A percentile compares a stretch with the other conserved stretches of the same genome.
These are phyloP conservation scores for Limtongozyma cylindracea DNA, from an alignment of 805 yeast genomes.

Conservation along the genomic window DNA sequence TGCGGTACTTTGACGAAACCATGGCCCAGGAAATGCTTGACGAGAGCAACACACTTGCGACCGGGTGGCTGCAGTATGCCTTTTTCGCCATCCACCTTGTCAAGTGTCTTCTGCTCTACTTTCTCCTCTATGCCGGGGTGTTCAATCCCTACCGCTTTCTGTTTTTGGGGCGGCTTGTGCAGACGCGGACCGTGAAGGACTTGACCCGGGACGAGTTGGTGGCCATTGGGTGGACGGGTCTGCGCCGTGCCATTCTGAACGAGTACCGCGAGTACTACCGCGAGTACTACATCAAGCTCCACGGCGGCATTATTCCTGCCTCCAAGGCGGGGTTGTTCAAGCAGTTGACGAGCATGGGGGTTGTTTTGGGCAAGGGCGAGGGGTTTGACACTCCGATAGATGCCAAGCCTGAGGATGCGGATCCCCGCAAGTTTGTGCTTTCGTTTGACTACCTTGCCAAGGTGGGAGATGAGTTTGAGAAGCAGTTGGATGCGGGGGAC, in stretches of 20 bases:
- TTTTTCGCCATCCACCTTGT: conserved; percentile 53
- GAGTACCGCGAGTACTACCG: conserved; percentile 52
- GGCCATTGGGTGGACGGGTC: conserved; percentile 85
- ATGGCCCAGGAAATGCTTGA: conserved; percentile 20
- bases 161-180: conserved; percentile 1
- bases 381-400: conserved; percentile 45
- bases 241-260: conserved; percentile 43
- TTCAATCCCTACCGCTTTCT: conserved; percentile 37
- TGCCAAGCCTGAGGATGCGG: conserved; percentile 10
- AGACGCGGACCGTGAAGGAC: conserved; percentile 5
- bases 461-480: conserved; percentile 21
- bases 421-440: conserved; percentile 18
- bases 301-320: conserved; percentile 60
- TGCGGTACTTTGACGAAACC: conserved; percentile 10
- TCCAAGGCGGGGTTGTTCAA: conserved; percentile 47
- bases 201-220: conserved; percentile 28
- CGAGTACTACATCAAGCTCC: conserved; percentile 29
- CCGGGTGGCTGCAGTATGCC: no score
- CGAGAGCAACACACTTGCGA: conserved; percentile 13
- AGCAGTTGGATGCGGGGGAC: no score
- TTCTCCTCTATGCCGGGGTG: conserved; percentile 39
- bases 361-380: conserved; percentile 48
- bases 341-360: conserved; percentile 29
- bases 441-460: conserved; percentile 28
- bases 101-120: conserved; percentile 29